Conservation (phyloP, 148 eudicot species). For the Heliosperma pusillum region DNA sequence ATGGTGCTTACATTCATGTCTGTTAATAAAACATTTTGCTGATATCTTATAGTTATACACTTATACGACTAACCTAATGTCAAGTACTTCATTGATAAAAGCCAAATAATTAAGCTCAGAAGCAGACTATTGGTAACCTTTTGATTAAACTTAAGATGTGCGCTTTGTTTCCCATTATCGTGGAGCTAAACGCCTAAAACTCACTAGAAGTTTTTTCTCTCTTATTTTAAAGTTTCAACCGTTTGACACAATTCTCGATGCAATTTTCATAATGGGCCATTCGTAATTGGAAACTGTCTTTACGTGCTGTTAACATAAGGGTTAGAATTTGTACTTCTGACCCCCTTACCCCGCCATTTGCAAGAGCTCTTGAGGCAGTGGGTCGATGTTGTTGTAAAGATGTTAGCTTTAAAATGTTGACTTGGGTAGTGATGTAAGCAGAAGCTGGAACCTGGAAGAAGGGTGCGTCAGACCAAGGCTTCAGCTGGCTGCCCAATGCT, state of each 20-base stretch:
- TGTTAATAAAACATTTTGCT: neutral
- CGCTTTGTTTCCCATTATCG: no score
- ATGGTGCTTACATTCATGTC: neutral
- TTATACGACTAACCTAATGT: neutral
- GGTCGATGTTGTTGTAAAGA: neutral
- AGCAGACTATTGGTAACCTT: neutral
- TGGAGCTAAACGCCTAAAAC: no score
- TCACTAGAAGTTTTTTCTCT: no score
- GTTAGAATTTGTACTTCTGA: neutral
- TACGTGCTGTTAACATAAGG: neutral
- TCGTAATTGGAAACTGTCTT: neutral
- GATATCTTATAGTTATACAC: no score
- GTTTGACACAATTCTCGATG: no score
- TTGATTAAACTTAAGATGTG: no score
- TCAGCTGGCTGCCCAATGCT: slow-evolving; percentile 90
- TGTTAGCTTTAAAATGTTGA: slow-evolving; percentile 5
- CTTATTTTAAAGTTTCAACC: no score
- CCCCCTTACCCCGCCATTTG: no score
- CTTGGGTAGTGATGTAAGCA: slow-evolving; percentile 30
- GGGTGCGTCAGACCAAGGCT: slow-evolving; percentile 51
- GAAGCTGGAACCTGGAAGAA: slow-evolving; percentile 60
- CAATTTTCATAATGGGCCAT: neutral
- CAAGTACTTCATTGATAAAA: neutral
- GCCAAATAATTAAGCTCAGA: neutral
- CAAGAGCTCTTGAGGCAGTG: neutral